These are phyloP conservation scores for Zygosaccharomyces kombuchaensis DNA, from an alignment of 805 yeast genomes.

Conservation along the genomic window DNA sequence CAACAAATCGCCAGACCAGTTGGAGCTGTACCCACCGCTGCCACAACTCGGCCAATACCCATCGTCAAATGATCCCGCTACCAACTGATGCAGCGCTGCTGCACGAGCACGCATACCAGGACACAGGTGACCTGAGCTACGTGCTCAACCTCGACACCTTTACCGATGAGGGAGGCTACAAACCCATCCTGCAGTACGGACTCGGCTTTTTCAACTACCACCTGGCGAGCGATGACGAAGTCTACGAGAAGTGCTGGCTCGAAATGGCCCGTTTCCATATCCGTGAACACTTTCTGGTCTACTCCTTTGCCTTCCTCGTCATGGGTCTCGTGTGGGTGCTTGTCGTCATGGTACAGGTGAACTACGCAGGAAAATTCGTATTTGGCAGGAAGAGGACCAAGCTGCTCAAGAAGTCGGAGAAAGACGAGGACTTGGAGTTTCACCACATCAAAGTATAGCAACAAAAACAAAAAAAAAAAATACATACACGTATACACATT, in stretches of 20 bases:
- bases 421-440: constrained; percentile 20
- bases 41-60: background rate
- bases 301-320: constrained; percentile 17
- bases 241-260: constrained; percentile 20
- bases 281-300: constrained; percentile 22
- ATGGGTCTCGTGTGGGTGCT: constrained; percentile 19
- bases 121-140: constrained; percentile 27
- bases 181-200: constrained; percentile 28
- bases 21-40: background rate
- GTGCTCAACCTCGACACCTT: constrained; percentile 30
- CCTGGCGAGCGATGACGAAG: constrained; percentile 20
- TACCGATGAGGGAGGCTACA: constrained; percentile 31
- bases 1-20: constrained; percentile 2
- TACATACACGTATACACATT: background rate
- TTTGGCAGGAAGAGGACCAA: constrained; percentile 9
- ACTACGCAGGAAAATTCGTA: constrained; percentile 7
- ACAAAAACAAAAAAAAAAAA: background rate
- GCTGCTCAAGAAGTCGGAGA: constrained; percentile 13
- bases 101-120: constrained; percentile 37
- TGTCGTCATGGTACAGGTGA: constrained; percentile 11
- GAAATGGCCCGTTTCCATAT: constrained; percentile 25
- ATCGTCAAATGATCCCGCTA: constrained; percentile 36
- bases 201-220: constrained; percentile 35
- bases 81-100: constrained; percentile 36
- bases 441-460: constrained; percentile 20